Conservation (phyloP, 352 stramenopile genomes). For the Globisporangium echinulatum region DNA sequence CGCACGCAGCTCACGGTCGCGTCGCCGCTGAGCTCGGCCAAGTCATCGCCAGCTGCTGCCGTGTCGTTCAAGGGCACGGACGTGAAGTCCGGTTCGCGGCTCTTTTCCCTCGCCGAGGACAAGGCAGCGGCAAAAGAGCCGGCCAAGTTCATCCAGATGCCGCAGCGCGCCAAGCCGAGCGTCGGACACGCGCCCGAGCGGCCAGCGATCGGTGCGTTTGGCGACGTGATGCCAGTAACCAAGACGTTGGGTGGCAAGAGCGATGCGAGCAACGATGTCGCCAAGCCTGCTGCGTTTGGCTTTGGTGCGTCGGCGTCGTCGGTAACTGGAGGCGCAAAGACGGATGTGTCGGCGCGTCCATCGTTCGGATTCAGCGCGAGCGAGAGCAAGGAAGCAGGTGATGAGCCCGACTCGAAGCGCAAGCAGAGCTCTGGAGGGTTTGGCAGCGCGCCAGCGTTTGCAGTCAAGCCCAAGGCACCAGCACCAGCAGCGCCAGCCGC, state of each 20-base stretch:
- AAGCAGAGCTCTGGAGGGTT: neutral
- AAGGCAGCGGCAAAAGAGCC: conserved; percentile 40
- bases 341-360: neutral
- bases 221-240: neutral
- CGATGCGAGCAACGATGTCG: neutral
- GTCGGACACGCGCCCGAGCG: conserved; percentile 34
- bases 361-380: conserved; percentile 11
- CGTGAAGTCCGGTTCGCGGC: conserved; percentile 47
- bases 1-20: conserved; percentile 56
- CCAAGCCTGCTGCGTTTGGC: conserved; percentile 7
- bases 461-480: conserved; percentile 8
- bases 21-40: conserved; percentile 52
- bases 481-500: neutral
- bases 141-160: conserved; percentile 40
- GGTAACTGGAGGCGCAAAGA: neutral
- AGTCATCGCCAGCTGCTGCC: conserved; percentile 22
- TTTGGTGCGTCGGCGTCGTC: conserved; percentile 3
- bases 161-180: conserved; percentile 30
- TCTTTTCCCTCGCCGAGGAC: conserved; percentile 54
- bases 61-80: conserved; percentile 55
- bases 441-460: neutral
- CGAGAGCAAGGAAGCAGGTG: neutral
- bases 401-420: conserved; percentile 7
- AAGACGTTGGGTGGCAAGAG: conserved; percentile 2
- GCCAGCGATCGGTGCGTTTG: conserved; percentile 17